These are phyloP conservation scores for Lolium perenne DNA, from an alignment of 176 grass and related monocot species.

Conservation along the genomic window DNA sequence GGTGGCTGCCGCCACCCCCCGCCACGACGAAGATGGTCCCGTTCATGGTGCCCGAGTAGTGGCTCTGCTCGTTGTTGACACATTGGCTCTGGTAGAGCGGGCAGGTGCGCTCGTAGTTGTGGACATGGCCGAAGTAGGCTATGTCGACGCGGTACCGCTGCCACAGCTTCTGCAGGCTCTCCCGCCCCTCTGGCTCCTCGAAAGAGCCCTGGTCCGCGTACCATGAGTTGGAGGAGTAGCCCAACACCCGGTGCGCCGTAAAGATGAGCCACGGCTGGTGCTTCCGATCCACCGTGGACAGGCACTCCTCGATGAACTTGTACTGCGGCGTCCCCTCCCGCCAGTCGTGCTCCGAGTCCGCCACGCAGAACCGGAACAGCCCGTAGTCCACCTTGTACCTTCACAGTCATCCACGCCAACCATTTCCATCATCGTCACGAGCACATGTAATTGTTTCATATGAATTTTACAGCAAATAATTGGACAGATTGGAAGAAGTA, in stretches of 20 bases:
- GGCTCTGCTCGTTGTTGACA: slow-evolving; percentile 46
- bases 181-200: slow-evolving; percentile 83
- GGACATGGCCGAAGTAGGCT: slow-evolving; percentile 79
- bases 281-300: slow-evolving; percentile 86
- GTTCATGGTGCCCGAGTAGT: slow-evolving; percentile 76
- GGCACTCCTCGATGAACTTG: slow-evolving; percentile 75
- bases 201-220: slow-evolving; percentile 71
- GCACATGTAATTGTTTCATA: too few species aligned
- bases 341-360: slow-evolving; percentile 92
- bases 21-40: slow-evolving; percentile 82
- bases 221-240: slow-evolving; percentile 70
- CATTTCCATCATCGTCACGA: too few species aligned
- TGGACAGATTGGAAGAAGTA: neutral
- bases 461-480: too few species aligned
- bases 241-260: slow-evolving; percentile 73
- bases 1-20: slow-evolving; percentile 72
- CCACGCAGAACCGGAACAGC: slow-evolving; percentile 90
- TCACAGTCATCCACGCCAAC: too few species aligned
- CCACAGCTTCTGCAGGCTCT: slow-evolving; percentile 77
- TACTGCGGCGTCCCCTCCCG: slow-evolving; percentile 70
- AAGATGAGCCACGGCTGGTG: slow-evolving; percentile 92
- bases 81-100: slow-evolving; percentile 88
- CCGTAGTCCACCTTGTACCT: slow-evolving; percentile 78
- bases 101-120: slow-evolving; percentile 88
- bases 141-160: slow-evolving; percentile 88